These are phyloP conservation scores for Aspergillus coremiiformis DNA, from an alignment of 495 filamentous ascomycete genomes.

Conservation along the genomic window DNA sequence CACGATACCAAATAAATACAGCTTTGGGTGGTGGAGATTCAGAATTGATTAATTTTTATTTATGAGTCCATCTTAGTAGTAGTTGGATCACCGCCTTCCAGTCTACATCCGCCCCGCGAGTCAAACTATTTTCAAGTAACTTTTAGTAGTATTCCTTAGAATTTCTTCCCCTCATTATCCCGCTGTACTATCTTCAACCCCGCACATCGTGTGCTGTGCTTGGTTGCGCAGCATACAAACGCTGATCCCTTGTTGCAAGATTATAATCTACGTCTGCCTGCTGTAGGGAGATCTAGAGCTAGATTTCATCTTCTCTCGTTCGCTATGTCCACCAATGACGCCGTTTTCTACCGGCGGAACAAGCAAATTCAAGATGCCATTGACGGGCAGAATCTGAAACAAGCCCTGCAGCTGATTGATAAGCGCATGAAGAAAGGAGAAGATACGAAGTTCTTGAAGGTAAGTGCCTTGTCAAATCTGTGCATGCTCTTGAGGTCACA, in stretches of 20 bases:
- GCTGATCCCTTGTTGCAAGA: background rate
- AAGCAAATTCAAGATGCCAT: slow-evolving; percentile 53
- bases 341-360: slow-evolving; percentile 47
- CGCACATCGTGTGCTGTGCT: slow-evolving; percentile 27
- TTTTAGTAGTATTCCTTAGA: background rate
- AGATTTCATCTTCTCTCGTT: background rate
- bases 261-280: background rate
- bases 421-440: slow-evolving; percentile 57
- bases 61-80: too few relatives aligned
- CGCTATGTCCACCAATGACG: slow-evolving; percentile 34
- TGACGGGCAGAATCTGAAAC: slow-evolving; percentile 49
- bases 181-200: slow-evolving; percentile 3
- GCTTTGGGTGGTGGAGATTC: background rate
- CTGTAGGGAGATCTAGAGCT: background rate
- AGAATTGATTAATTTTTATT: too few relatives aligned
- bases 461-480: slow-evolving; percentile 8
- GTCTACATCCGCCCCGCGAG: slow-evolving; percentile 18
- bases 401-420: slow-evolving; percentile 52
- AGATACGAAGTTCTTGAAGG: slow-evolving; percentile 37
- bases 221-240: slow-evolving; percentile 21
- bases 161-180: slow-evolving; percentile 15
- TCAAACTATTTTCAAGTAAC: slow-evolving; percentile 9
- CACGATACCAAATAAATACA: too few relatives aligned
- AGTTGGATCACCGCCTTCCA: background rate
- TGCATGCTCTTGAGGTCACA: background rate